Percentiles rank a stretch among this genome's conserved stretches.
phyloP scores from a whole-genome alignment of 2,329 filamentous ascomycete genomes.

The Drechslerella coelobrocha region DNA sequence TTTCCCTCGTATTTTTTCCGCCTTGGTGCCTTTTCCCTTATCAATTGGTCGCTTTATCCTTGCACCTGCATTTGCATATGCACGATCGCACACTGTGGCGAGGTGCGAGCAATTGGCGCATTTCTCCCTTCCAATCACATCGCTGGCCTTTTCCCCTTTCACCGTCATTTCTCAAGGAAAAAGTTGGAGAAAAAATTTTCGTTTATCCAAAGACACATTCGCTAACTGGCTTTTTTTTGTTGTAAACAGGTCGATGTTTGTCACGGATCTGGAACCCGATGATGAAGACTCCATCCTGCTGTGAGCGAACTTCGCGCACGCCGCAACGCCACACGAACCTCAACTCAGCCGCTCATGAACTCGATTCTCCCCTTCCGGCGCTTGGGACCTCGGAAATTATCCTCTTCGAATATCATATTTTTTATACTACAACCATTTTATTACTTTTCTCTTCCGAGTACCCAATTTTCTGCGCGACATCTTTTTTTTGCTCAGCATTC shows the following conservation, averaged over 20 bases:
- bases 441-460: constrained; percentile 32
- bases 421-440: not conserved
- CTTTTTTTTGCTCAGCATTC: constrained; percentile 28
- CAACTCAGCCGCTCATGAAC: not conserved
- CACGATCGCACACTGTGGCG: constrained; percentile 30
- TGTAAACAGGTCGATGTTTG: constrained; percentile 42
- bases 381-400: constrained; percentile 43
- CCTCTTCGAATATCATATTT: constrained; percentile 27
- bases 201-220: constrained; percentile 11
- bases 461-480: constrained; percentile 27
- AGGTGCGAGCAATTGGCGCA: constrained; percentile 5
- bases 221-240: constrained; percentile 21
- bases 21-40: constrained; percentile 23
- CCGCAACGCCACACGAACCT: constrained; percentile 8
- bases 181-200: constrained; percentile 28
- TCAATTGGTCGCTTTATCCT: constrained; percentile 19
- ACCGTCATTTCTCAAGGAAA: not conserved
- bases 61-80: constrained; percentile 46
- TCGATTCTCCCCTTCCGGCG: constrained; percentile 31
- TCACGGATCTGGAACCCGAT: constrained; percentile 50
- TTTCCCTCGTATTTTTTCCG: constrained; percentile 22
- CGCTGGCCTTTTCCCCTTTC: not conserved
- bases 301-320: constrained; percentile 15
- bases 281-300: constrained; percentile 43
- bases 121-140: not conserved